Evolutionary conservation across 2,329 filamentous ascomycete species (phyloP).

Genomic region (Neofusicoccum umdonicola): DNA sequence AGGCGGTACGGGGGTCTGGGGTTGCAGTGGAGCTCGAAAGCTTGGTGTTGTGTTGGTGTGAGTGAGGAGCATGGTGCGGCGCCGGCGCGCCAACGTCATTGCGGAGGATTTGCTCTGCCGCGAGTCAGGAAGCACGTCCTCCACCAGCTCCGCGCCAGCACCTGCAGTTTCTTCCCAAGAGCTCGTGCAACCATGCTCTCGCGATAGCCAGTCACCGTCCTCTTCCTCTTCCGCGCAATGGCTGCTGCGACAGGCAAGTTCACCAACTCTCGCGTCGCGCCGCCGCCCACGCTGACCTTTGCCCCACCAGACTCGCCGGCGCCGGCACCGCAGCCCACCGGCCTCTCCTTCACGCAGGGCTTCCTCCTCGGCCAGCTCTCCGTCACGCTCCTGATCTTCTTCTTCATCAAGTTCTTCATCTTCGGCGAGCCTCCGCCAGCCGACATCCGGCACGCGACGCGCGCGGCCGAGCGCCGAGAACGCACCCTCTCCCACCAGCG

Average conservation of each 20-base stretch:
- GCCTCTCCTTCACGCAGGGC: constrained; percentile 88
- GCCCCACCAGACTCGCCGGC: background rate
- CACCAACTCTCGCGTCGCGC: background rate
- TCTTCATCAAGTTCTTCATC: constrained; percentile 99
- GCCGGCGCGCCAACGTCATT: constrained; percentile 1
- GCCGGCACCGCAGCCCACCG: constrained; percentile 34
- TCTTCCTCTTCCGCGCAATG: background rate
- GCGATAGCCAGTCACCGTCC: background rate
- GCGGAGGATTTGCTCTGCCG: constrained; percentile 14
- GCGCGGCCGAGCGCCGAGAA: constrained; percentile 71
- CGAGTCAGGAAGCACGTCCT: constrained; percentile 11
- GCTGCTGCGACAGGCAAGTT: background rate
- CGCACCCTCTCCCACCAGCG: constrained; percentile 67
- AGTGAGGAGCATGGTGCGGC: background rate
- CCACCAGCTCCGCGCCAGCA: background rate
- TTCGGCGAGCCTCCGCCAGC: constrained; percentile 89
- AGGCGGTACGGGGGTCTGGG: background rate
- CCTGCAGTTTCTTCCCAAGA: background rate
- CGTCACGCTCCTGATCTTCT: constrained; percentile 83
- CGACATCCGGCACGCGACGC: constrained; percentile 72
- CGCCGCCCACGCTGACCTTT: background rate
- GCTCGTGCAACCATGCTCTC: background rate
- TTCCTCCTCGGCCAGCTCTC: constrained; percentile 91
- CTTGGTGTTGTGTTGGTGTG: background rate
- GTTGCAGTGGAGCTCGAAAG: background rate